These are phyloP conservation scores for Hordeum vulgare DNA, from an alignment of 176 grass and related monocot genomes.

Conservation along the genomic window MorexV3_pseudomolecules_assembly NC_058523.1:427272243-427272742, in stretches of 20 bases:
- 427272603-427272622: background rate
- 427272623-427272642: background rate
- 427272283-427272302: constrained; percentile 13
- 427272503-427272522: background rate
- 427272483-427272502: constrained; percentile 55
- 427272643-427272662: background rate
- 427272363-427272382: background rate
- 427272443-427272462: constrained; percentile 38
- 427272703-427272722: constrained; percentile 47
- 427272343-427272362: constrained; percentile 15
- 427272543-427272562: constrained; percentile 65
- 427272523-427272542: constrained; percentile 54
- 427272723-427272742: constrained; percentile 71
- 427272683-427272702: constrained; percentile 94
- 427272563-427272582: constrained; percentile 27
- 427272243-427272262: constrained; percentile 35
- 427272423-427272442: background rate
- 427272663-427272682: constrained; percentile 64
- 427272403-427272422: background rate
- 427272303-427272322: constrained; percentile 21
- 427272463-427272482: constrained; percentile 91
- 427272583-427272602: background rate
- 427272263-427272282: background rate
- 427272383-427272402: background rate
- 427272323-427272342: constrained; percentile 32